Evolutionary conservation across 2,329 filamentous ascomycete genomes (phyloP), one percentile per base, ranked within the genome.

Genomic region (Talaromyces sp.): DNA sequence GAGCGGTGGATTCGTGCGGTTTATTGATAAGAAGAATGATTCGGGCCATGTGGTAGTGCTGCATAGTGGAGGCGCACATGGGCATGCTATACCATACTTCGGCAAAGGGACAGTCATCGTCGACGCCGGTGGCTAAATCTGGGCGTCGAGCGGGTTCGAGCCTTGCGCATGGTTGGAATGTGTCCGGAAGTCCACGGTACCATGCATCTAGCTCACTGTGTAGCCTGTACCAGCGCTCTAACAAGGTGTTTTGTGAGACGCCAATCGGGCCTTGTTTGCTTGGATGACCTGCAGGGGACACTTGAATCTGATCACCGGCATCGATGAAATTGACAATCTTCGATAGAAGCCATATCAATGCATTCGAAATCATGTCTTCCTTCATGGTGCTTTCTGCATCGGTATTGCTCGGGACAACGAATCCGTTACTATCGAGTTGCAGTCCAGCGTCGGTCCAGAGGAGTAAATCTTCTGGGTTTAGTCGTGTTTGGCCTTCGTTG

Each of bases 301-400:
- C 70, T 52, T 73, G 78, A 3, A 85, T 71, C 4, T 82, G 81
- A 64, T 87, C 85, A 0, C 85, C 84, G 0, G 82, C 80, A 7
- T 83, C 85, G 63, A 89, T 84, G 71, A 85, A 88, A 70, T 90
- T 90, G 60, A 88, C 83, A 4, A 89, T 83, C 69, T 89, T 89
- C 7, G 86, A 84, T 65, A 88, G 80, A 9, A 90, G 82, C 87
- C 87, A 90, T 6, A 89, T 83, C 3, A 90, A 73, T 0, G 85
- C 84, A 69, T 90, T 90, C 47, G 83, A 85, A 62, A 88, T 85
- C 66, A 87, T 81, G 67, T 89, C 88, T 74, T 90, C 87, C 64
- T 82, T 81, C 81, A 88, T 87, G 11, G 81, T 67, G 16, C 74
- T 74, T 47, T 77, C 75, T n/a, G 70, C 74, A 54, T 77, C 76